These are phyloP conservation scores for Hypoxylon fragiforme DNA, from an alignment of 495 filamentous ascomycete genomes.

Conservation along the genomic window DNA sequence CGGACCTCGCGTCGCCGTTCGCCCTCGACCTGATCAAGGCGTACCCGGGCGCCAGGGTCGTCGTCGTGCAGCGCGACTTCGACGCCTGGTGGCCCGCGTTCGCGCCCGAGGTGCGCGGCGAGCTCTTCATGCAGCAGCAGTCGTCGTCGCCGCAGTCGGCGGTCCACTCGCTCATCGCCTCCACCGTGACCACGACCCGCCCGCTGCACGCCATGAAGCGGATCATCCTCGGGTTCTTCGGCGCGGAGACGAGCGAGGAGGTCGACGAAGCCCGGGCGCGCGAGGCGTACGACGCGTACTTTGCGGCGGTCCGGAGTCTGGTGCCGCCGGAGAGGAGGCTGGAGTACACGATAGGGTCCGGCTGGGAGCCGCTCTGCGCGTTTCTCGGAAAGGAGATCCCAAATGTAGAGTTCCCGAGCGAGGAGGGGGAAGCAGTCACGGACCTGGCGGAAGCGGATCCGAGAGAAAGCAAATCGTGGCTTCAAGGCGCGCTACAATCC, in stretches of 20 bases:
- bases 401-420: conserved; percentile 45
- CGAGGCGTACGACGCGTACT: conserved; percentile 17
- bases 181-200: conserved; percentile 5
- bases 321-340: conserved; percentile 40
- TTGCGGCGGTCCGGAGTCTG: conserved; percentile 15
- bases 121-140: conserved; percentile 4
- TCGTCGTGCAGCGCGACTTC: conserved; percentile 42
- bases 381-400: conserved; percentile 48
- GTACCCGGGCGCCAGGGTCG: conserved; percentile 51
- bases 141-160: conserved; percentile 1
- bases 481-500: not conserved
- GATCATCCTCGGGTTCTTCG: conserved; percentile 14
- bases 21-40: conserved; percentile 43
- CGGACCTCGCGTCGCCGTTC: conserved; percentile 43
- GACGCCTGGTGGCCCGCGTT: conserved; percentile 42
- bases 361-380: conserved; percentile 53
- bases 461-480: not conserved
- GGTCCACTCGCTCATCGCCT: conserved; percentile 1
- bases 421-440: conserved; percentile 41
- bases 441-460: too few species aligned
- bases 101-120: not conserved
- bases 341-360: conserved; percentile 46
- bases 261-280: not conserved
- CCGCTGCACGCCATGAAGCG: conserved; percentile 10
- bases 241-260: conserved; percentile 3